Evolutionary conservation across 208 protist genomes (phyloP), one percentile per base, ranked within the genome.

Genomic region (Vickermania spadyakhi): DNA sequence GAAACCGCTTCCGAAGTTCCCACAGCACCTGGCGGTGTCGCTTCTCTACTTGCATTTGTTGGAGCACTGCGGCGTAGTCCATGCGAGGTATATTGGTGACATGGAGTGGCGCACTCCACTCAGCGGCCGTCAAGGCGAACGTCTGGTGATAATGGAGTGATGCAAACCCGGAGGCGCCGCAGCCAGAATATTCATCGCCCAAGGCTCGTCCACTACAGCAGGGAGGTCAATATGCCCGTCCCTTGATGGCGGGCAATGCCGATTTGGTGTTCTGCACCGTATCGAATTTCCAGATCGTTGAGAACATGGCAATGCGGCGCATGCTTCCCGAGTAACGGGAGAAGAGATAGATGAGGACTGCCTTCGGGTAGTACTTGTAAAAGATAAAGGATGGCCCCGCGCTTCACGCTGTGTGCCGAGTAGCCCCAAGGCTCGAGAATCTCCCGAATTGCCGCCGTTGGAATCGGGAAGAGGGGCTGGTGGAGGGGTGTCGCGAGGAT

Each of bases 331-430:
- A 72, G 51, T 18, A 72, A 45, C 2, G 54, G 58, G 60, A 66
- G 25, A 7, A 56, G 22, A 3, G 26, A 18, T 30, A 60, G 3
- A 2, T 25, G 26, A 3, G 28, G 3, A 25, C 30, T 53, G 3
- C 25, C 58, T 25, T 29, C 31, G 7, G 45, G 56, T 0, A 60
- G 1, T 0, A 49, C 14, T 29, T 63, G 30, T 3, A 62, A 45
- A 1, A 72, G 22, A 52, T 58, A 36, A 11, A 58, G 5, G 28
- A 62, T 64, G 2, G 61, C 68, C 4, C 61, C 42, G 7, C 52
- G 55, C 58, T 60, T 66, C 7, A 68, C 41, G 51, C 68, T 73
- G 68, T 73, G 68, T 2, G 61, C 61, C 0, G 56, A 45, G 56
- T 45, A 73, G 3, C 51, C 26, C 60, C 54, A 68, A 13, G 56